These are phyloP conservation scores for Lentinula edodes DNA, from an alignment of 768 basidiomycete species.

Conservation along the genomic window DNA sequence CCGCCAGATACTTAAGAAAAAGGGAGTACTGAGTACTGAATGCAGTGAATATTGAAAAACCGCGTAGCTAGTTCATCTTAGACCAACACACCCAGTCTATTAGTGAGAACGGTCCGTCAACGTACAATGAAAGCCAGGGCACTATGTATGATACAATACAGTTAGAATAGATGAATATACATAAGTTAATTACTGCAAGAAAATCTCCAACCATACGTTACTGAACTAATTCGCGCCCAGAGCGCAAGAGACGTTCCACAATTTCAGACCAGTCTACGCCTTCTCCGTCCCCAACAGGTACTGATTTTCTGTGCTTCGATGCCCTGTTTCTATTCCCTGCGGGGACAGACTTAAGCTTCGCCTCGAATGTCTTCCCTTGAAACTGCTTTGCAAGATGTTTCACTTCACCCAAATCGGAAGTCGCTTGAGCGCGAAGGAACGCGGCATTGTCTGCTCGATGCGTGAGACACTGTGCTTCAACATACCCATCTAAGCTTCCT, in stretches of 20 bases:
- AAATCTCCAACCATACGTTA: background rate
- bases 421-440: constrained; percentile 77
- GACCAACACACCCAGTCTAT: no score
- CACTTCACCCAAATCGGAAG: constrained; percentile 64
- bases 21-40: no score
- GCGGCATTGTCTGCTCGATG: constrained; percentile 60
- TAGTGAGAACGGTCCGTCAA: background rate
- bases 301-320: constrained; percentile 3
- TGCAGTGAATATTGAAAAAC: no score
- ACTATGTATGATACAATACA: background rate
- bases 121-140: background rate
- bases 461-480: constrained; percentile 50
- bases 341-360: constrained; percentile 23
- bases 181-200: background rate
- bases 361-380: constrained; percentile 33
- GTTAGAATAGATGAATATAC: background rate
- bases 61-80: no score
- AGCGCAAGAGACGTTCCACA: constrained; percentile 8
- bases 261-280: constrained; percentile 12
- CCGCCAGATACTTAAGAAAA: no score
- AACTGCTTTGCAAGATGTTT: constrained; percentile 56
- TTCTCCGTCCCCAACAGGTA: constrained; percentile 9
- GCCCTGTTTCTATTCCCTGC: constrained; percentile 1
- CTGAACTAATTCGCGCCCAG: constrained; percentile 2
- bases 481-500: constrained; percentile 45